Base-by-base conservation (phyloP, 2,329 filamentous ascomycete species). In the Venturiaceae sp. region DNA sequence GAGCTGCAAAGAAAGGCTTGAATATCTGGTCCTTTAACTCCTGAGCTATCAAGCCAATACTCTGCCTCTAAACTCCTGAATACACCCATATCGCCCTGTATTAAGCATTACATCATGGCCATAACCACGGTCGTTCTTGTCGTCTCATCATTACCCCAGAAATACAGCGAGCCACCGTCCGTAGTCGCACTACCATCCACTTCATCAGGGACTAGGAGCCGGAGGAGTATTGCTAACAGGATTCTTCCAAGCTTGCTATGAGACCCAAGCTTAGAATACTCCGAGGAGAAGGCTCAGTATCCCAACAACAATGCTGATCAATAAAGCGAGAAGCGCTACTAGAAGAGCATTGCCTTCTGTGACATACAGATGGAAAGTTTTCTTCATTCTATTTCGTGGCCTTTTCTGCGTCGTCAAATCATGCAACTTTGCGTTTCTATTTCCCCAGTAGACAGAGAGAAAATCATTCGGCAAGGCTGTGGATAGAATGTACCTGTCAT, bases 211-310 rank as follows among this genome's bases (percentile, higher is more conserved):
- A n/a, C n/a, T n/a, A n/a, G n/a, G n/a, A n/a, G n/a, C n/a, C n/a
- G n/a, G n/a, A n/a, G n/a, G n/a, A n/a, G n/a, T n/a, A n/a, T n/a
- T n/a, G n/a, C n/a, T n/a, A n/a, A 46, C 19, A 26, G 21, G 60
- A 34, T 9, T 46, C 61, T 23, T 61, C 28, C 34, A 61, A 32
- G 58, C 36, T 39, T 39, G 36, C 36, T n/a, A 39, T 11, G 36
- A 11, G 11, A 39, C n/a, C 36, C 36, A 39, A 11, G 36, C n/a
- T 39, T 39, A n/a, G 36, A 39, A 39, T 11, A 11, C 11, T 39
- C 11, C 36, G 11, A 39, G 11, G n/a, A 11, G 11, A 11, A 39
- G 46, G 41, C 46, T 19, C 13, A 50, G 21, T 19, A 50, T 21
- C 21, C 23, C n/a, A 9, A 50, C 9, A 21, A 19, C 16, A 19